Conservation (phyloP, 2,329 filamentous ascomycete genomes). For the Clonostachys solani region DNA sequence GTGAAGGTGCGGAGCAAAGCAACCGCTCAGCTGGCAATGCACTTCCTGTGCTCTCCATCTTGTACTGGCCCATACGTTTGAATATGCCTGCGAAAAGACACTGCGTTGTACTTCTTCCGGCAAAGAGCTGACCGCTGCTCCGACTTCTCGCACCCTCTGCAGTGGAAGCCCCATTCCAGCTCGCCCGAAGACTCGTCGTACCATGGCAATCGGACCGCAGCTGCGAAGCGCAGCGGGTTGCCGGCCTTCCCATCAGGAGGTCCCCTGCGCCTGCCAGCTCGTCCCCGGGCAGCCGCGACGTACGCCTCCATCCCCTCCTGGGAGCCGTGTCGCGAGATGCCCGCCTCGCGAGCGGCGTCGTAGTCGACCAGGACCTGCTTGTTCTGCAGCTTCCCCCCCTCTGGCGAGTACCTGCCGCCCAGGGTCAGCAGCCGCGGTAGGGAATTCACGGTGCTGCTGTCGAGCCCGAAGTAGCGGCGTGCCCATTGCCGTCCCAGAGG, state of each 20-base stretch:
- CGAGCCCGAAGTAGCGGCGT: not conserved
- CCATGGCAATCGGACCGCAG: not conserved
- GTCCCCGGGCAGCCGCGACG: not conserved
- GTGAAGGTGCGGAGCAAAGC: too few relatives aligned
- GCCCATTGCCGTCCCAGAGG: conserved; percentile 11
- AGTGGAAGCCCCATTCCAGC: not conserved
- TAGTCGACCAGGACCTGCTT: not conserved
- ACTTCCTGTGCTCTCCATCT: not conserved
- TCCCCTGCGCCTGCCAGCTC: not conserved
- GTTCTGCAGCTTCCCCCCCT: not conserved
- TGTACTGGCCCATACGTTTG: not conserved
- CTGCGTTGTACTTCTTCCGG: not conserved
- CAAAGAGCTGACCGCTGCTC: not conserved
- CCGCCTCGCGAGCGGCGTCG: not conserved
- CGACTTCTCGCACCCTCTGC: not conserved
- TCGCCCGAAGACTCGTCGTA: not conserved
- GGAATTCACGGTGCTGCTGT: not conserved
- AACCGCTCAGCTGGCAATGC: too few relatives aligned
- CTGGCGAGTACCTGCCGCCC: not conserved
- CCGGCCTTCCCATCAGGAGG: not conserved
- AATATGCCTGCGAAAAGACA: not conserved
- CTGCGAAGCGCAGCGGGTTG: not conserved
- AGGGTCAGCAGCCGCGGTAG: not conserved
- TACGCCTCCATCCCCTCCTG: not conserved
- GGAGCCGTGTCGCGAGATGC: not conserved